Base-by-base conservation (phyloP, 129 eudicot species). In the Sambucus nigra region DNA sequence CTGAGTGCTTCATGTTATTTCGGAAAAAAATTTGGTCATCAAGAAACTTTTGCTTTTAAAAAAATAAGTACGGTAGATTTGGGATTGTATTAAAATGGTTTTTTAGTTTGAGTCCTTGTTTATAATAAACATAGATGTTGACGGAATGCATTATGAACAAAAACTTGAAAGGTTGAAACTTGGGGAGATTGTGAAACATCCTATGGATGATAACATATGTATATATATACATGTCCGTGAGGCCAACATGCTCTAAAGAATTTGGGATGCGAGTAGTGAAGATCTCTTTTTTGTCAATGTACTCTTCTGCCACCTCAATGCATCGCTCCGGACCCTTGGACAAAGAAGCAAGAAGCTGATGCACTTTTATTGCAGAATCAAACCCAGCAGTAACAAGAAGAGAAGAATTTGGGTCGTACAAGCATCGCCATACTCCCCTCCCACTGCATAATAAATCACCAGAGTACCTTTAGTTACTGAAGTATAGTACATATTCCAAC, bases 391-490 rank as follows among this genome's bases (percentile, higher is more conserved):
- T 82, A 27, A 92, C 86, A 74, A 92, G 78, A 67, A 92, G 99
- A 64, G 87, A 77, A 68, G 94, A 64, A 7, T 26, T 20, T 16
- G 94, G 94, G 69, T 85, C 99, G 63, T 86, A 92, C 75, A 86
- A 72, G 70, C 99, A 92, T 61, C 99, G 77, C 99, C 99, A 92
- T 48, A 92, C 81, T 58, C 99, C 99, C 76, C 99, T 86, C 59
- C 99, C 99, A 51, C 99, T 92, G 81, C 50, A 69, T n/a, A n/a
- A n/a, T n/a, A n/a, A n/a, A n/a, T n/a, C n/a, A n/a, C n/a, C n/a
- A n/a, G n/a, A n/a, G n/a, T n/a, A n/a, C n/a, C n/a, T n/a, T n/a
- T n/a, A n/a, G n/a, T n/a, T n/a, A n/a, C n/a, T n/a, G n/a, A n/a
- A n/a, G n/a, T n/a, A n/a, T n/a, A n/a, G n/a, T n/a, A n/a, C n/a